These are phyloP conservation scores for Phylloporus arenicola DNA, from an alignment of 768 basidiomycete genomes.

Conservation along the genomic window DNA sequence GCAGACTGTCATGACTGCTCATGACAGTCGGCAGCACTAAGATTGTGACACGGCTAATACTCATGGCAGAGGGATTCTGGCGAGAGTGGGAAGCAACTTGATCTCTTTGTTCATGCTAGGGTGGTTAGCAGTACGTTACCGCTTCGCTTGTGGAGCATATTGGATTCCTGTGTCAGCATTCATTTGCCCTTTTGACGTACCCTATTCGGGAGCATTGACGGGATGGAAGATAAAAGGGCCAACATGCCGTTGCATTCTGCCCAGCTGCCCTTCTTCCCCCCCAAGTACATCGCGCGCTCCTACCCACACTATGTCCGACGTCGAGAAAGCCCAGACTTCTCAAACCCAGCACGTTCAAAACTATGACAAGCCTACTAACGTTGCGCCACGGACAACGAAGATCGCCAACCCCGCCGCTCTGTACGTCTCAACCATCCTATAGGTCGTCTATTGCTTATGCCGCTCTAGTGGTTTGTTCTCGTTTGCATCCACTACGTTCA, in stretches of 20 bases:
- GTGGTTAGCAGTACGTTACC: background rate
- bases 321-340: constrained; percentile 28
- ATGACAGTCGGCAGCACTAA: no score
- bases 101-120: no score
- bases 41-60: no score
- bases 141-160: background rate
- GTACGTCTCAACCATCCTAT: constrained; percentile 13
- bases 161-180: constrained; percentile 20
- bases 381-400: constrained; percentile 27
- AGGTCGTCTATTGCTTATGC: background rate
- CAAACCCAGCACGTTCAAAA: constrained; percentile 17
- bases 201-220: constrained; percentile 11
- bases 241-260: background rate
- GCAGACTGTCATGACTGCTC: no score
- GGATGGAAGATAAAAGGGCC: constrained; percentile 13
- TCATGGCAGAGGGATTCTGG: no score
- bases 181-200: constrained; percentile 3
- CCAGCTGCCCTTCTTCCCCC: background rate
- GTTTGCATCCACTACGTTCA: constrained; percentile 79
- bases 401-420: constrained; percentile 54
- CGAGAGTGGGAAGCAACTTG: no score
- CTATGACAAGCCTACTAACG: constrained; percentile 13
- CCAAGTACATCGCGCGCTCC: background rate
- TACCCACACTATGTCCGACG: constrained; percentile 29
- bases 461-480: constrained; percentile 63